These are phyloP conservation scores for Ajuga reptans DNA, from an alignment of 305 asterid species.

Conservation along the genomic window DNA sequence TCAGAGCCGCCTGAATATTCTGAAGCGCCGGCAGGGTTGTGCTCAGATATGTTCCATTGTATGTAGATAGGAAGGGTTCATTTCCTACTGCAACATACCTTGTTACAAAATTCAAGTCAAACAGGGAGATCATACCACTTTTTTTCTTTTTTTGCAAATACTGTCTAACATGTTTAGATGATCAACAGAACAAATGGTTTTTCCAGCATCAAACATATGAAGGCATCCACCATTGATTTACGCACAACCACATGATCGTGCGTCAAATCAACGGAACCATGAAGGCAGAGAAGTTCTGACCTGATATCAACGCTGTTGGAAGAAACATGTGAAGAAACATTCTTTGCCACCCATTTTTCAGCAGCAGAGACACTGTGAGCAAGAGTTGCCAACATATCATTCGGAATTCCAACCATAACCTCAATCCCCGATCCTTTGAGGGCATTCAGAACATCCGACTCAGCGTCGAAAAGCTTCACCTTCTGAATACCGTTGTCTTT, in stretches of 20 bases:
- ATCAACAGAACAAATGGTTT: not conserved
- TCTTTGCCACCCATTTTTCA: conserved; percentile 74
- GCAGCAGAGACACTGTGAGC: conserved; percentile 65
- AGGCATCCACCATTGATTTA: not conserved
- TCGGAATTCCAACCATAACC: conserved; percentile 93
- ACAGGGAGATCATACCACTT: too few species aligned
- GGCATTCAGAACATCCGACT: conserved; percentile 42
- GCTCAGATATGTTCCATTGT: conserved; percentile 55
- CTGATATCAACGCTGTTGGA: conserved; percentile 72
- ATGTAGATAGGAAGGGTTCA: conserved; percentile 66
- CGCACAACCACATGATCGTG: too few species aligned
- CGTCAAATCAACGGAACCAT: too few species aligned
- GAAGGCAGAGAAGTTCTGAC: conserved; percentile 13
- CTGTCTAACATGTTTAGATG: not conserved
- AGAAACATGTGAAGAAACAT: conserved; percentile 66
- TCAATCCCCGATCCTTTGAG: conserved; percentile 76
- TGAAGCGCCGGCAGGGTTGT: conserved; percentile 68
- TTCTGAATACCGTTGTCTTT: conserved; percentile 72
- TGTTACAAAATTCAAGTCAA: not conserved
- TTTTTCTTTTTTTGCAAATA: too few species aligned
- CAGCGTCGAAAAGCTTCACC: conserved; percentile 85
- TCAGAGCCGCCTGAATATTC: conserved; percentile 84
- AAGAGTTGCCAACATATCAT: conserved; percentile 59
- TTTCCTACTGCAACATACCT: conserved; percentile 98
- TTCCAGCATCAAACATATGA: not conserved